Percentiles rank a stretch among this genome's conserved stretches.
Evolutionary conservation across 257 asterid genomes (phyloP).

Genomic region (Solanum clarkiae): DNA sequence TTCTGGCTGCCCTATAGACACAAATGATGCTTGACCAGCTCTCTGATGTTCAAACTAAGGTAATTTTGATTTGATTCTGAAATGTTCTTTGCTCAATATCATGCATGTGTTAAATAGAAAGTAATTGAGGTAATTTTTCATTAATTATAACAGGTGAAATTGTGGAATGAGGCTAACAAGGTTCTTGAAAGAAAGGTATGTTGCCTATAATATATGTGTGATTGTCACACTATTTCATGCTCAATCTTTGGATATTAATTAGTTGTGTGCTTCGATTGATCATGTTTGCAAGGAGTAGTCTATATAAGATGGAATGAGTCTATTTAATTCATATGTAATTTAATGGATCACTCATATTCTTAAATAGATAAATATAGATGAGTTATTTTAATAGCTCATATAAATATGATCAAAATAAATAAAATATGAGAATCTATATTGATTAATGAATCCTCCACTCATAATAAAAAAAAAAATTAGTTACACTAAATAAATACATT

Average conservation of each 20-base stretch:
- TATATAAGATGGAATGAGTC: no score
- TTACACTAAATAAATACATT: no score
- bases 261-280: no score
- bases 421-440: no score
- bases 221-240: neutral
- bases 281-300: no score
- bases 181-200: conserved; percentile 73
- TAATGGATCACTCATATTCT: no score
- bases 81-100: neutral
- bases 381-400: no score
- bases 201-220: neutral
- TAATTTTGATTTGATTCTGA: conserved; percentile 3
- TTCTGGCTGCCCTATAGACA: conserved; percentile 36
- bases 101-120: neutral
- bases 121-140: neutral
- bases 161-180: conserved; percentile 82
- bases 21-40: conserved; percentile 88
- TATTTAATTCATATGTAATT: no score
- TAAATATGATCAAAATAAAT: no score
- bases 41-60: conserved; percentile 89
- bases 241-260: neutral
- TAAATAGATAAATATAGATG: no score
- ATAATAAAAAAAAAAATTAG: no score
- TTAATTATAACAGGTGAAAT: conserved; percentile 43
- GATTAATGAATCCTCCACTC: no score